Evolutionary conservation across 257 asterid genomes (phyloP).

Genomic region (Solanum arcanum): DNA sequence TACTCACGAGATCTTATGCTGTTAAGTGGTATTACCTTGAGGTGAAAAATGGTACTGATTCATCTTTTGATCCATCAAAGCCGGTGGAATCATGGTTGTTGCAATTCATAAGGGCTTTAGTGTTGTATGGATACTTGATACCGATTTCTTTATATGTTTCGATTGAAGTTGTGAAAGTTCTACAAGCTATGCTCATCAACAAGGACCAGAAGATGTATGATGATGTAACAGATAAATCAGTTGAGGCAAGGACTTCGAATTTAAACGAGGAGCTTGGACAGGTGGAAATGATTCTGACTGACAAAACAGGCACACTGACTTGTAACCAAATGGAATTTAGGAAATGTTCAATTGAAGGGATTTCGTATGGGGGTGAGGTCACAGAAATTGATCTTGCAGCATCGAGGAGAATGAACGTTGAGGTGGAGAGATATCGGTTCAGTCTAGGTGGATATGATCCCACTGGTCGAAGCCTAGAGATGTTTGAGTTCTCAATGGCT

Average conservation of each 20-base stretch:
- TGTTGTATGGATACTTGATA: slow-evolving; percentile 80
- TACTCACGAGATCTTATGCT: slow-evolving; percentile 54
- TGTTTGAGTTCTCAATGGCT: slow-evolving; percentile 41
- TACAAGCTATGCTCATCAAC: slow-evolving; percentile 78
- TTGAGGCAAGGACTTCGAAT: slow-evolving; percentile 89
- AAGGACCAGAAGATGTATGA: slow-evolving; percentile 78
- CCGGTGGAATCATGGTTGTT: slow-evolving; percentile 47
- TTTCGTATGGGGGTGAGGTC: slow-evolving; percentile 57
- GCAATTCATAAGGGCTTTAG: slow-evolving; percentile 81
- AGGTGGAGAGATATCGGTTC: slow-evolving; percentile 43
- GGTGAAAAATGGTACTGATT: slow-evolving; percentile 30
- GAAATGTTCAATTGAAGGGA: slow-evolving; percentile 90
- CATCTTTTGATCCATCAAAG: slow-evolving; percentile 43
- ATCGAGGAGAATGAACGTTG: slow-evolving; percentile 56
- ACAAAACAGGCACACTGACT: slow-evolving; percentile 90
- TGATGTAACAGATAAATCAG: slow-evolving; percentile 80
- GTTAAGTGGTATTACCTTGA: slow-evolving; percentile 84
- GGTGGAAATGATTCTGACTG: slow-evolving; percentile 81
- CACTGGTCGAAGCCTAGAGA: slow-evolving; percentile 44
- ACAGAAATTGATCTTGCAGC: slow-evolving; percentile 95
- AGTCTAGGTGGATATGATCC: slow-evolving; percentile 54
- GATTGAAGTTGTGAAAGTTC: slow-evolving; percentile 82
- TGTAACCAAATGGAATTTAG: slow-evolving; percentile 97
- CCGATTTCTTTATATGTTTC: slow-evolving; percentile 94
- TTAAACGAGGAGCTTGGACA: slow-evolving; percentile 91